A percentile compares a stretch with the other conserved stretches of the same genome.
Conservation (phyloP, 768 basidiomycete species). For the Polyporus arcularius region DNA sequence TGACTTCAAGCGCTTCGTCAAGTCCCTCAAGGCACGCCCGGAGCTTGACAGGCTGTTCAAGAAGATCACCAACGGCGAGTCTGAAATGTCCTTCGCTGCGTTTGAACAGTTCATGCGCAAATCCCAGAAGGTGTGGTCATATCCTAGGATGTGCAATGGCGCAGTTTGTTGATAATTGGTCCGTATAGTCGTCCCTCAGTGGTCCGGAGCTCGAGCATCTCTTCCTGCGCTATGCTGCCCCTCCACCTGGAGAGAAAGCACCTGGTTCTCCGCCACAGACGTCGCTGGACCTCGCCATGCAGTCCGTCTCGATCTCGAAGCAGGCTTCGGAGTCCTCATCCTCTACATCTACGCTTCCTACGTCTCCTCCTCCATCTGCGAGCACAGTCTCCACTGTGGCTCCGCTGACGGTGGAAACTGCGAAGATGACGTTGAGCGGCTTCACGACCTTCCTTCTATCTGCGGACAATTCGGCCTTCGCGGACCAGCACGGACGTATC, state of each 20-base stretch:
- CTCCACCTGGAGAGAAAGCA: slow-evolving; percentile 1
- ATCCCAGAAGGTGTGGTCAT: slow-evolving; percentile 49
- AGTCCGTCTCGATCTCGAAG: slow-evolving; percentile 16
- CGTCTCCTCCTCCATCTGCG: slow-evolving; percentile 6
- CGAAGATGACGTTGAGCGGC: slow-evolving; percentile 53
- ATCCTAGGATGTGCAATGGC: slow-evolving; percentile 31
- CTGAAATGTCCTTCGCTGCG: slow-evolving; percentile 35
- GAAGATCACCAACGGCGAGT: slow-evolving; percentile 32
- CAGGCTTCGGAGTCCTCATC: neutral
- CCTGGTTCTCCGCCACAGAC: slow-evolving; percentile 27
- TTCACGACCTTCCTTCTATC: slow-evolving; percentile 85
- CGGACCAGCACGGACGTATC: slow-evolving; percentile 52
- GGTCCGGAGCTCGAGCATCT: slow-evolving; percentile 35
- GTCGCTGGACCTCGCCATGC: slow-evolving; percentile 30
- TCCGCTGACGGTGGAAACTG: slow-evolving; percentile 21
- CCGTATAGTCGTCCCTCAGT: slow-evolving; percentile 31
- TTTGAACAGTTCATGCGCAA: slow-evolving; percentile 56
- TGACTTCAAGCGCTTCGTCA: slow-evolving; percentile 83
- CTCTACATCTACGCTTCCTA: neutral
- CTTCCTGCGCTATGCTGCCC: slow-evolving; percentile 40
- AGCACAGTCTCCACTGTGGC: slow-evolving; percentile 1
- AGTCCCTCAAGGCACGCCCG: slow-evolving; percentile 78
- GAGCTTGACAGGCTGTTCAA: slow-evolving; percentile 74
- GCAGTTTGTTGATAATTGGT: slow-evolving; percentile 21
- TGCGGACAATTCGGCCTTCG: slow-evolving; percentile 65